Conservation (phyloP, 1,139 yeast genomes). For the Kodamaea alishanica region DNA sequence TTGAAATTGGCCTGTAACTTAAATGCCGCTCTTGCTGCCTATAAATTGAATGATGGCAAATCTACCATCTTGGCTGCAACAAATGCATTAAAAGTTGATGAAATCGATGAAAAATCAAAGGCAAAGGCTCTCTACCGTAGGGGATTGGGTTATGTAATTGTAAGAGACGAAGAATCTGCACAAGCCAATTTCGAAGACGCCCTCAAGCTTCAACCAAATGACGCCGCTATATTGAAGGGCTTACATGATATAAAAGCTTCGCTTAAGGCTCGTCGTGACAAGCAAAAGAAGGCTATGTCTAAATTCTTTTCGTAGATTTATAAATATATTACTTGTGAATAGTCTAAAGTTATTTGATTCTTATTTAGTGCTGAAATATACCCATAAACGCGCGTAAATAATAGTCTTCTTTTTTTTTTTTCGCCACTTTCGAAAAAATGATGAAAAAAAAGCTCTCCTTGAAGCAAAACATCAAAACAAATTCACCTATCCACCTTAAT, state of each 20-base stretch:
- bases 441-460: conserved; percentile 12
- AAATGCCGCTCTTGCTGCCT: conserved; percentile 72
- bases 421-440: conserved; percentile 16
- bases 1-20: conserved; percentile 62
- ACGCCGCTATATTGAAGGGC: conserved; percentile 69
- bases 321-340: neutral
- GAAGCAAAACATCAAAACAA: conserved; percentile 10
- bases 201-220: conserved; percentile 61
- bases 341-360: neutral
- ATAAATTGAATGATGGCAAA: conserved; percentile 57
- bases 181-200: conserved; percentile 66
- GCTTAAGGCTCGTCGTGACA: conserved; percentile 54
- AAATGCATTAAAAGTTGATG: conserved; percentile 62
- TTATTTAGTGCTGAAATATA: neutral
- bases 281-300: conserved; percentile 80
- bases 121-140: conserved; percentile 87
- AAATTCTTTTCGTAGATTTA: conserved; percentile 55
- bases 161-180: conserved; percentile 72
- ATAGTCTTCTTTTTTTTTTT: neutral
- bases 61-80: conserved; percentile 59
- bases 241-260: conserved; percentile 55
- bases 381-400: neutral
- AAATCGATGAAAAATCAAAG: conserved; percentile 60
- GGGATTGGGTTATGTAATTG: conserved; percentile 66
- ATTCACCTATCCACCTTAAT: conserved; percentile 9